Percentiles rank a stretch among this genome's conserved stretches.
Conservation (phyloP, 2,329 filamentous ascomycete genomes). For the Salinomyces thailandicus region DNA sequence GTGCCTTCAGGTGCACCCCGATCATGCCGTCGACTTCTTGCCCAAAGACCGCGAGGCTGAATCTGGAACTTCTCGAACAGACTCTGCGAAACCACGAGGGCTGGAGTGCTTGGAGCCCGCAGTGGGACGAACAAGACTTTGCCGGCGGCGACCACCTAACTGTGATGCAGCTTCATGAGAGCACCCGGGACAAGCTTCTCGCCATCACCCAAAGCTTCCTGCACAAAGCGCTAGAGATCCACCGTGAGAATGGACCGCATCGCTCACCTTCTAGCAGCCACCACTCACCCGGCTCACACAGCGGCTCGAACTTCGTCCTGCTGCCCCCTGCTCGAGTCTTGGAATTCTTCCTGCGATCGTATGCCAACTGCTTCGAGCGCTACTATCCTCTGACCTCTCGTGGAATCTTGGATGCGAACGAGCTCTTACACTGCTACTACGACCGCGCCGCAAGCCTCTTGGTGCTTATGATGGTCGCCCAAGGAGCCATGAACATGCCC, state of each 20-base stretch:
- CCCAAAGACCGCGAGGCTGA: conserved; percentile 41
- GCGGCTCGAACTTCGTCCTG: conserved; percentile 53
- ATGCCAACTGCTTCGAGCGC: conserved; percentile 54
- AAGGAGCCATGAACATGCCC: conserved; percentile 56
- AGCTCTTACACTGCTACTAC: conserved; percentile 51
- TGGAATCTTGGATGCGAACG: conserved; percentile 54
- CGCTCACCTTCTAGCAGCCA: conserved; percentile 11
- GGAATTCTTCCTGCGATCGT: conserved; percentile 56
- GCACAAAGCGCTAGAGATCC: conserved; percentile 59
- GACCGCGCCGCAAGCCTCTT: conserved; percentile 56
- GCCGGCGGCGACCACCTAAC: conserved; percentile 36
- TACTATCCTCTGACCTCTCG: conserved; percentile 55
- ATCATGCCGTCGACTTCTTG: conserved; percentile 39
- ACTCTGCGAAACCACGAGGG: conserved; percentile 42
- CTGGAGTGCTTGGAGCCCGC: conserved; percentile 43
- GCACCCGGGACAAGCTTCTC: conserved; percentile 58
- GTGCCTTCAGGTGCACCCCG: conserved; percentile 42
- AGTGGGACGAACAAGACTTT: conserved; percentile 40
- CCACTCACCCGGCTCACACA: conserved; percentile 38
- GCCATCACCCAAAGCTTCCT: conserved; percentile 61
- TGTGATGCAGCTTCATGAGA: conserved; percentile 41
- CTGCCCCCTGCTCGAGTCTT: conserved; percentile 56
- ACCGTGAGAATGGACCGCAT: conserved; percentile 37
- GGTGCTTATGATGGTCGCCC: conserved; percentile 61
- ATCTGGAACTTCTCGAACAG: conserved; percentile 42